Conservation (phyloP, 2,329 filamentous ascomycete genomes). For the Apiospora aurea region DNA sequence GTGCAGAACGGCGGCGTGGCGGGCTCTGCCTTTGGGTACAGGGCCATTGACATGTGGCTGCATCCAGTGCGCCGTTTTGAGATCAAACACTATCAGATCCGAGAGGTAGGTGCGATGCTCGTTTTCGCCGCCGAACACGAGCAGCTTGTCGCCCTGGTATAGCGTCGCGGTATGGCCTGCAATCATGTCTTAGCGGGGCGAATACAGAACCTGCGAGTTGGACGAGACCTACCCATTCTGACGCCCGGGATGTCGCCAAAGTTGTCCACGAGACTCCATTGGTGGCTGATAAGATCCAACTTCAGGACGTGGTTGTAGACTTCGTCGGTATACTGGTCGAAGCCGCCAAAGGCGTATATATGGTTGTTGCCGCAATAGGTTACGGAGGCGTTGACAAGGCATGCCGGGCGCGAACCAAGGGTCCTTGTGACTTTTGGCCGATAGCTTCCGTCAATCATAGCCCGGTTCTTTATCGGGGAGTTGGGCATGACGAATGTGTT, state of each 20-base stretch:
- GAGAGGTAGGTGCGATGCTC: slow-evolving; percentile 95
- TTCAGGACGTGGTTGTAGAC: slow-evolving; percentile 97
- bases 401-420: slow-evolving; percentile 83
- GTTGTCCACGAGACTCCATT: slow-evolving; percentile 97
- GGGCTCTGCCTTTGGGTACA: slow-evolving; percentile 86
- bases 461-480: slow-evolving; percentile 74
- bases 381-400: slow-evolving; percentile 95
- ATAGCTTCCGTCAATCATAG: slow-evolving; percentile 72
- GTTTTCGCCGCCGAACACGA: slow-evolving; percentile 98
- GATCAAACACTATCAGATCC: slow-evolving; percentile 94
- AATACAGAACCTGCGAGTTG: not conserved
- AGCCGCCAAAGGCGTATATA: slow-evolving; percentile 97
- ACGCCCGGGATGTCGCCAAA: slow-evolving; percentile 98
- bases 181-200: slow-evolving; percentile 23
- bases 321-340: slow-evolving; percentile 98
- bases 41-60: slow-evolving; percentile 87
- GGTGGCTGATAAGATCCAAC: slow-evolving; percentile 84
- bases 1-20: slow-evolving; percentile 92
- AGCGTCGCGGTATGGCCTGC: slow-evolving; percentile 92
- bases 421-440: slow-evolving; percentile 84
- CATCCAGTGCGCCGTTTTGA: slow-evolving; percentile 94
- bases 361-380: slow-evolving; percentile 98
- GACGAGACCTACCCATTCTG: slow-evolving; percentile 77
- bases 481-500: slow-evolving; percentile 93
- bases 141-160: slow-evolving; percentile 92